These are phyloP conservation scores for Dothidotthia symphoricarpi DNA, from an alignment of 2,329 filamentous ascomycete genomes.

Conservation along the genomic window DNA sequence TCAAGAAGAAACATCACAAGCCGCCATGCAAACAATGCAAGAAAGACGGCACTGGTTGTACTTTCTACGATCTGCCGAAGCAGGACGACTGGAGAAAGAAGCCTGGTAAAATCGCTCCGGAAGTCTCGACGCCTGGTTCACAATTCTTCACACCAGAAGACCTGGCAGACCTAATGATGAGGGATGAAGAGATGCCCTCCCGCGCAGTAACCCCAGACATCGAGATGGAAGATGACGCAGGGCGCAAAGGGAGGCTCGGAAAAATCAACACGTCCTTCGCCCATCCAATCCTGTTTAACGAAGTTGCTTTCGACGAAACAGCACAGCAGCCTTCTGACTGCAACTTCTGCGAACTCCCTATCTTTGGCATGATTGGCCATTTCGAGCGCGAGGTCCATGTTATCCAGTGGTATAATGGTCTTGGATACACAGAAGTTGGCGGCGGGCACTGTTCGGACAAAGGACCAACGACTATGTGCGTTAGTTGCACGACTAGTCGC, in stretches of 20 bases:
- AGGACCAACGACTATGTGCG: constrained; percentile 27
- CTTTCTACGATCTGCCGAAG: constrained; percentile 25
- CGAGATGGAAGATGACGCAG: constrained; percentile 27
- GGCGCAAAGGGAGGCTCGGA: constrained; percentile 24
- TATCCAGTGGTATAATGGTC: constrained; percentile 34
- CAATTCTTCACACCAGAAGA: constrained; percentile 17
- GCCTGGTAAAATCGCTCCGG: constrained; percentile 1
- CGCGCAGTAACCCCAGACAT: constrained; percentile 25
- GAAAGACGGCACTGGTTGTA: constrained; percentile 27
- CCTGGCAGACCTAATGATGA: constrained; percentile 11
- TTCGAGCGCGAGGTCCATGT: constrained; percentile 37
- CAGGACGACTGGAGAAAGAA: constrained; percentile 8
- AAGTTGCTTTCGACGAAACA: constrained; percentile 31
- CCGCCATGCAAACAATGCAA: constrained; percentile 38
- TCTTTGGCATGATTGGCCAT: constrained; percentile 44
- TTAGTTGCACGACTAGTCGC: constrained; percentile 17
- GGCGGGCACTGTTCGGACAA: constrained; percentile 39
- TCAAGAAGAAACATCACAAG: constrained; percentile 27
- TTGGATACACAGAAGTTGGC: constrained; percentile 41
- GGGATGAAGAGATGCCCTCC: constrained; percentile 2
- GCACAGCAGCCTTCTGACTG: constrained; percentile 25
- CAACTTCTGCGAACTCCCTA: constrained; percentile 45
- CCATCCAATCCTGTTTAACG: constrained; percentile 43
- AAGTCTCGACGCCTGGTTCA: constrained; percentile 1
- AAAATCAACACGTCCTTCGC: constrained; percentile 43